Conservation (phyloP, 441 rosid genomes). For the Populus hybrid region DNA sequence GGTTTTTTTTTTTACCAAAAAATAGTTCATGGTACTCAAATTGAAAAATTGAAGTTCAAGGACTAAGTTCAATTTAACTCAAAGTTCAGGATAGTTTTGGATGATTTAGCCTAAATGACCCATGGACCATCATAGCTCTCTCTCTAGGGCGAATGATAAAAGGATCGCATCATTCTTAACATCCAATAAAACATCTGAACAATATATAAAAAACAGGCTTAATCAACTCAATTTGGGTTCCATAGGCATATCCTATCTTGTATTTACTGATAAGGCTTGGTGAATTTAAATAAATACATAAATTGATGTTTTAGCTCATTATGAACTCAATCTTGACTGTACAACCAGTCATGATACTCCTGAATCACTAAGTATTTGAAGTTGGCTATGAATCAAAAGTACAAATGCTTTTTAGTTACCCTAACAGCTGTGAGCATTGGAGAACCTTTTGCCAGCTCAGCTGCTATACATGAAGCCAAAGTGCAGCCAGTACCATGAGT, state of each 20-base stretch:
- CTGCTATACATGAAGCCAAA: conserved; percentile 94
- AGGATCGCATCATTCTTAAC: conserved; percentile 2
- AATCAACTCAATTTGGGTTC: not conserved
- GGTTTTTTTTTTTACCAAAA: not conserved
- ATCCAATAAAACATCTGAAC: not conserved
- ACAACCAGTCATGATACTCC: not conserved
- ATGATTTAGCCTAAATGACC: not conserved
- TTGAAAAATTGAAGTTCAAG: not conserved
- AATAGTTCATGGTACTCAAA: not conserved
- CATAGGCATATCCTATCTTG: not conserved
- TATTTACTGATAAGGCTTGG: not conserved
- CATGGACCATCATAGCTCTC: not conserved
- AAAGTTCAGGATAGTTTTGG: not conserved
- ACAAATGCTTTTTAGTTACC: conserved; percentile 36
- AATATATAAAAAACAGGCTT: not conserved
- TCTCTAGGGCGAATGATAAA: not conserved
- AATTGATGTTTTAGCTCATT: not conserved
- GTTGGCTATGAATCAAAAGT: conserved; percentile 5
- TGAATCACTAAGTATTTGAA: not conserved
- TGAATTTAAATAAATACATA: too few relatives aligned
- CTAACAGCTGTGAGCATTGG: conserved; percentile 76
- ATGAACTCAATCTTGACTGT: not conserved
- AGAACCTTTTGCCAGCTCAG: conserved; percentile 95
- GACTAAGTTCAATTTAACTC: not conserved
- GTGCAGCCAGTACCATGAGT: conserved; percentile 99